Evolutionary conservation across 257 asterid species (phyloP).

Genomic region (Oldenlandia corymbosa): DNA sequence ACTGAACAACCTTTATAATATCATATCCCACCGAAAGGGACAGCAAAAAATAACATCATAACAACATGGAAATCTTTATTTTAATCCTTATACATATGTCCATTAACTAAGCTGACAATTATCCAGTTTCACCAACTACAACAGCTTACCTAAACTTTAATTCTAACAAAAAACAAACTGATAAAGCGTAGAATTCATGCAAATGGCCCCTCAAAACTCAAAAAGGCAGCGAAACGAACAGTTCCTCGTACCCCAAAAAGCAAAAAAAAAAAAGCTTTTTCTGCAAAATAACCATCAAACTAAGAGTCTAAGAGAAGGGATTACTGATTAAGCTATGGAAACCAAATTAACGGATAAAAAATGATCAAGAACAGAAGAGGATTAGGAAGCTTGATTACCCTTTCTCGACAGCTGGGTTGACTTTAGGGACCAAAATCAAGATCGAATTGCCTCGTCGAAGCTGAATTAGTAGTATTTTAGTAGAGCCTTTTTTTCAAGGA

Average conservation of each 20-base stretch:
- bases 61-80: not conserved
- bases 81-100: not conserved
- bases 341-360: not conserved
- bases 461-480: too few relatives aligned
- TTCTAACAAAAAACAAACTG: not conserved
- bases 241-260: too few relatives aligned
- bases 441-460: not conserved
- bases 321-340: not conserved
- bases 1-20: not conserved
- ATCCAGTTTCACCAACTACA: slow-evolving; percentile 8
- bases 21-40: not conserved
- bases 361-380: not conserved
- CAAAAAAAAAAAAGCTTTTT: too few relatives aligned
- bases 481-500: too few relatives aligned
- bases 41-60: not conserved
- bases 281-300: not conserved
- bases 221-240: not conserved
- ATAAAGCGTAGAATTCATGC: not conserved
- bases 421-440: not conserved
- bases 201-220: not conserved
- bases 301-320: not conserved
- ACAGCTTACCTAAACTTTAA: slow-evolving; percentile 1
- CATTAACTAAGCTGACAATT: not conserved
- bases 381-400: not conserved
- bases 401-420: not conserved